These are phyloP conservation scores for Botrytis deweyae DNA, from an alignment of 2,329 filamentous ascomycete species.

Conservation along the genomic window DNA sequence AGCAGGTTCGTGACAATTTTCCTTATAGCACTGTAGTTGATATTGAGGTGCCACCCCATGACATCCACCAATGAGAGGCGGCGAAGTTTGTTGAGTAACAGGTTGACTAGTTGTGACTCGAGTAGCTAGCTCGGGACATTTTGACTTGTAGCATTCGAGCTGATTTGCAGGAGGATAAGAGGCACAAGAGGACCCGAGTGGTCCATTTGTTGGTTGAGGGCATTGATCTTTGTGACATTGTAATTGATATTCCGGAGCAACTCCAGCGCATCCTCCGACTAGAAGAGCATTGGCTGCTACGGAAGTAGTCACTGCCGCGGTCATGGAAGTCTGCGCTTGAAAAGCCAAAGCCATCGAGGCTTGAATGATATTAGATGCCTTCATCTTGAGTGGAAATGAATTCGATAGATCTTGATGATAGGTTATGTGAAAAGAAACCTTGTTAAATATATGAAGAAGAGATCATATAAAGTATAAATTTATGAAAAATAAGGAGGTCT, in stretches of 20 bases:
- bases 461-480: not conserved
- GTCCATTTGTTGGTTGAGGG: not conserved
- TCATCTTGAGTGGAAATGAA: not conserved
- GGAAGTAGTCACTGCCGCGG: not conserved
- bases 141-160: not conserved
- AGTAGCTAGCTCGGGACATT: not conserved
- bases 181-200: not conserved
- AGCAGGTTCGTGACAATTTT: not conserved
- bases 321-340: not conserved
- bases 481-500: not conserved
- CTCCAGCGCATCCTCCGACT: not conserved
- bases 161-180: not conserved
- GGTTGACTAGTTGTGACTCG: not conserved
- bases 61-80: not conserved
- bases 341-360: not conserved
- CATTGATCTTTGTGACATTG: not conserved
- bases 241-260: not conserved
- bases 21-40: not conserved
- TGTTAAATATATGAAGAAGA: not conserved
- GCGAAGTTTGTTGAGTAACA: not conserved
- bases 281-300: not conserved
- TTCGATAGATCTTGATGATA: not conserved
- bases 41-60: not conserved
- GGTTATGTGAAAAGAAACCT: not conserved
- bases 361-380: not conserved